Evolutionary conservation across 805 yeast species (phyloP), one percentile per base, ranked within the genome.

Genomic region (Yarrowia hollandica): DNA sequence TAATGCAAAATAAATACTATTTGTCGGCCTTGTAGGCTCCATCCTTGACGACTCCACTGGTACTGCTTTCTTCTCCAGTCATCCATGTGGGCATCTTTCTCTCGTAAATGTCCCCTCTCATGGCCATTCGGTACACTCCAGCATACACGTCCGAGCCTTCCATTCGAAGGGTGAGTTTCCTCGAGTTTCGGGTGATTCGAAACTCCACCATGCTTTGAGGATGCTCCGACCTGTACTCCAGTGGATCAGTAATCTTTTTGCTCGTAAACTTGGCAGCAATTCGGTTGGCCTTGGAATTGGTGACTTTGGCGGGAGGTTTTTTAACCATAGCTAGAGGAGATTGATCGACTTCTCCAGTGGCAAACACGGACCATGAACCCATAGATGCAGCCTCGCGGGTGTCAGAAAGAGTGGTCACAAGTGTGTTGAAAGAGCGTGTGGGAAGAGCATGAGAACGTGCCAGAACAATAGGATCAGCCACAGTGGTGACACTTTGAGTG

Each of bases 101-200:
- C 0, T 86, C 79, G 64, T 86, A 79, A 1, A 84, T 70, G 0
- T 77, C 65, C 0, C 75, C 79, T 62, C 72, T 60, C 56, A 74
- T 74, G 23, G 90, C 79, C 15, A 88, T 73, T 65, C 86, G 85
- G 69, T 86, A 90, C 34, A 88, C 66, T 0, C 96, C 96, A 2
- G 82, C 95, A 76, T 84, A 88, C 0, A 89, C 79, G 67, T 88
- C 95, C 16, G 74, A 75, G 1, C 96, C 96, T 3, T 77, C 72
- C 4, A 88, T 69, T 60, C 77, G 65, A 3, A 74, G 58, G 14
- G 65, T 65, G 7, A 68, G 63, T 21, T 59, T 60, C 22, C 69
- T 68, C 52, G 62, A 34, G 16, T 31, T 30, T 38, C 15, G 26
- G 10, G 42, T 23, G 16, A 52, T 52, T 35, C 58, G 23, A 28